Conservation (phyloP, 1,284 basidiomycete species). For the Cryptococcus amylolentus region DNA sequence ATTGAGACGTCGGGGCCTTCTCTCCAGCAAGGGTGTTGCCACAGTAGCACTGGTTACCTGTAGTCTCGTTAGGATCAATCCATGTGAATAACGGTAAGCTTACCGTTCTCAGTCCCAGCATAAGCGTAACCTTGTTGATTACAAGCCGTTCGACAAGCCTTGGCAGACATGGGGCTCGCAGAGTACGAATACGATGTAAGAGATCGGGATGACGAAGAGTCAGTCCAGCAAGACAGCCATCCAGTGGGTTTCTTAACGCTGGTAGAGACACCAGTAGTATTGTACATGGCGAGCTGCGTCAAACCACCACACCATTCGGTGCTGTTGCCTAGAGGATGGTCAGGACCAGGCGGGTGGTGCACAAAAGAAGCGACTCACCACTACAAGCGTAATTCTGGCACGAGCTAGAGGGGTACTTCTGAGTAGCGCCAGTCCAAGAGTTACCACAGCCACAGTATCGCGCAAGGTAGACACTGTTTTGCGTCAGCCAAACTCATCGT, state of each 20-base stretch:
- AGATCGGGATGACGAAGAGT: constrained; percentile 9
- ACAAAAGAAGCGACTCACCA: not conserved
- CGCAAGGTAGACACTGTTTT: constrained; percentile 11
- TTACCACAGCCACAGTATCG: constrained; percentile 30
- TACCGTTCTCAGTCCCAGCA: constrained; percentile 18
- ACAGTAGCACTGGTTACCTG: constrained; percentile 27
- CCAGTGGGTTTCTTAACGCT: constrained; percentile 12
- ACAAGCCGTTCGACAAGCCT: constrained; percentile 20
- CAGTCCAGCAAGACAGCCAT: constrained; percentile 22
- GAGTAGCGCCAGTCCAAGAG: constrained; percentile 11
- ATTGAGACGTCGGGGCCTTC: constrained; percentile 14
- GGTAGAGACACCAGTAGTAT: constrained; percentile 7
- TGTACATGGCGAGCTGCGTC: constrained; percentile 13
- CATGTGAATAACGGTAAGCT: not conserved
- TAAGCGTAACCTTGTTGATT: constrained; percentile 16
- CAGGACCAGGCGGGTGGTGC: too few species aligned
- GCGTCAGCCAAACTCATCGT: not conserved
- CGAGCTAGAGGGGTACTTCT: constrained; percentile 11
- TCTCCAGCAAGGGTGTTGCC: constrained; percentile 20
- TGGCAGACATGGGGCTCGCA: constrained; percentile 20
- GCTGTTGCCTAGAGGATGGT: constrained; percentile 1
- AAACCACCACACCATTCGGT: constrained; percentile 18
- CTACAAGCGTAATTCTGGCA: constrained; percentile 19
- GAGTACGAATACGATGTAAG: constrained; percentile 18
- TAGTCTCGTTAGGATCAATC: not conserved